Percentiles rank a stretch among this genome's conserved stretches.
phyloP scores from a whole-genome alignment of 257 asterid genomes.

The Lavandula angustifolia region DNA sequence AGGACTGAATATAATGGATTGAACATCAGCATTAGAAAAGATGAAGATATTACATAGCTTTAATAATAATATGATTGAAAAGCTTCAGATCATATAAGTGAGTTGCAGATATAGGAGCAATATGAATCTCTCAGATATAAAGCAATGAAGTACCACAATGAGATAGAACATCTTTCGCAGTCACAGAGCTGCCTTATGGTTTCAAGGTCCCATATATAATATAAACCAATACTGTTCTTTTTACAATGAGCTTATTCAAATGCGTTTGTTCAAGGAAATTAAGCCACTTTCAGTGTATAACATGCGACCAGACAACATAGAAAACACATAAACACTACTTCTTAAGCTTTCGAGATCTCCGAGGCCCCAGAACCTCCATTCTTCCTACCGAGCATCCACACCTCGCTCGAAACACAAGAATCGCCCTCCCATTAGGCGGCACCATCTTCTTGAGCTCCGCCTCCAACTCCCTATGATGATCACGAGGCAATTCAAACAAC shows the following conservation, averaged over 20 bases:
- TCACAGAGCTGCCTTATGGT: no score
- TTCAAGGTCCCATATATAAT: slow-evolving; percentile 24
- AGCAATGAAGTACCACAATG: no score
- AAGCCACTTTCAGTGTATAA: slow-evolving; percentile 35
- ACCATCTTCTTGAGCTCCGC: slow-evolving; percentile 97
- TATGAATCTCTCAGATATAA: no score
- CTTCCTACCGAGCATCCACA: slow-evolving; percentile 93
- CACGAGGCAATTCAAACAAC: slow-evolving; percentile 71
- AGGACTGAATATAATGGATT: background rate
- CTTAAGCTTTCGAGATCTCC: slow-evolving; percentile 72
- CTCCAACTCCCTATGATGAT: slow-evolving; percentile 80
- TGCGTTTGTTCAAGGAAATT: slow-evolving; percentile 31
- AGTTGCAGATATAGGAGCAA: slow-evolving; percentile 12
- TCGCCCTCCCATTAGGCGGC: slow-evolving; percentile 90
- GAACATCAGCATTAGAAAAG: no score
- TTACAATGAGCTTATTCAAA: slow-evolving; percentile 45
- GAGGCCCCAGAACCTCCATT: slow-evolving; percentile 88
- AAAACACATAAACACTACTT: slow-evolving; percentile 39
- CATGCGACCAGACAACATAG: slow-evolving; percentile 26
- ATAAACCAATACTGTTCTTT: slow-evolving; percentile 35
- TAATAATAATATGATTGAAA: background rate
- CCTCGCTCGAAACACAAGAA: slow-evolving; percentile 77
- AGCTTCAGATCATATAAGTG: background rate
- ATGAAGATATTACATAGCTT: background rate
- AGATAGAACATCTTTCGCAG: no score